Conservation (phyloP, 441 rosid species). For the Flueggea neowawraea region DNA sequence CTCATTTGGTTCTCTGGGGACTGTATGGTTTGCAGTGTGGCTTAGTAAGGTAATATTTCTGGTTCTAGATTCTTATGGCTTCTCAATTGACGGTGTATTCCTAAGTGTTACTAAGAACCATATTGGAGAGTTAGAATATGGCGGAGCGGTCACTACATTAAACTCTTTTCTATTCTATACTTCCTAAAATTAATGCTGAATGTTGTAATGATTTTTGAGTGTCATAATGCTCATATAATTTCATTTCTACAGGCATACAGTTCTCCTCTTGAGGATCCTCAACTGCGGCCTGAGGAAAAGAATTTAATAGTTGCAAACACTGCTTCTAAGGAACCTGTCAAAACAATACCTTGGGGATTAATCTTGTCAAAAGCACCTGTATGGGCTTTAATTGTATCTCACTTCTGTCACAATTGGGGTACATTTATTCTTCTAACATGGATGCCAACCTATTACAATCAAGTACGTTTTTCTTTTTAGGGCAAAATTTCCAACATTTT, state of each 20-base stretch:
- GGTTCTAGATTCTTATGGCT: not conserved
- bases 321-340: constrained; percentile 64
- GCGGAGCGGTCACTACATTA: no score
- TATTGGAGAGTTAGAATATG: no score
- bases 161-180: no score
- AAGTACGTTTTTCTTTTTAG: constrained; percentile 39
- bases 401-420: constrained; percentile 96
- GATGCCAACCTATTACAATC: constrained; percentile 96
- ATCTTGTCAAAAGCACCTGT: constrained; percentile 88
- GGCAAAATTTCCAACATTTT: not conserved
- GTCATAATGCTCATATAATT: no score
- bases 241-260: constrained; percentile 61
- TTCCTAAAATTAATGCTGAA: no score
- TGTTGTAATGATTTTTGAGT: no score
- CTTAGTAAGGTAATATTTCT: constrained; percentile 54
- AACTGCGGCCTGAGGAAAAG: constrained; percentile 69
- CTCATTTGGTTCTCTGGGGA: constrained; percentile 91
- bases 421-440: constrained; percentile 92
- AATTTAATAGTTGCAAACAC: constrained; percentile 51
- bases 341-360: constrained; percentile 75
- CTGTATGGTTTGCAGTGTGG: constrained; percentile 81
- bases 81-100: no score
- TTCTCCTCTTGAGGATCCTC: constrained; percentile 77
- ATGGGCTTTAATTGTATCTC: constrained; percentile 80
- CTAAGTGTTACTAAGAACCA: no score